These are phyloP conservation scores for Stephania cephalantha DNA, from an alignment of 164 flowering plant species.

Conservation along the genomic window DNA sequence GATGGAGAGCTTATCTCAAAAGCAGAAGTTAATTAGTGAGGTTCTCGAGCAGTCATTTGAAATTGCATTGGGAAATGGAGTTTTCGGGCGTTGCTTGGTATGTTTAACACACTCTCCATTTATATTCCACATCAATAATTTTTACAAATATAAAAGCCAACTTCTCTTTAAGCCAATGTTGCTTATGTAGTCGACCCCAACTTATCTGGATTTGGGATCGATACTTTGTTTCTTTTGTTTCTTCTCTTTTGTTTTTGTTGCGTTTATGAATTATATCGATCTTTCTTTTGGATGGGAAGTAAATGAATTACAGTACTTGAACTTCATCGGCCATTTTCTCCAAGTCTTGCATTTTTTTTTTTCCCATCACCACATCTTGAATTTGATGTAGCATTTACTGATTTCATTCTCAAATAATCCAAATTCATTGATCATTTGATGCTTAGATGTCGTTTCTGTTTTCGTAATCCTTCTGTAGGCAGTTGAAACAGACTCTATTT, in stretches of 20 bases:
- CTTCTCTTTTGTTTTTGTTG: background rate
- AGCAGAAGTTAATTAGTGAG: constrained; percentile 63
- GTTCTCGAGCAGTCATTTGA: constrained; percentile 60
- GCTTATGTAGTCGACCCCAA: too few relatives aligned
- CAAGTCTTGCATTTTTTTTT: background rate
- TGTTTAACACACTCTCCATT: background rate
- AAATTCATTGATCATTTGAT: background rate
- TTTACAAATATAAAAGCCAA: too few relatives aligned
- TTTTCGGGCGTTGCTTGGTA: constrained; percentile 76
- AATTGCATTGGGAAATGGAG: constrained; percentile 63
- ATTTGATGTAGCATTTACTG: too few relatives aligned
- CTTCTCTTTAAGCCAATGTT: too few relatives aligned
- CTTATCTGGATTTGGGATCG: too few relatives aligned
- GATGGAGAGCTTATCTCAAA: constrained; percentile 42
- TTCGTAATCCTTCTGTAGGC: constrained; percentile 36
- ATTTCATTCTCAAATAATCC: background rate
- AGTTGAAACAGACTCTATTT: constrained; percentile 65
- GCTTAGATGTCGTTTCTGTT: background rate
- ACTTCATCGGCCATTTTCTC: background rate
- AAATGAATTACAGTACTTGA: background rate
- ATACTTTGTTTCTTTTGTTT: too few relatives aligned
- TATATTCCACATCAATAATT: background rate
- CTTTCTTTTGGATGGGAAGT: background rate
- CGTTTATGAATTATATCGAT: background rate
- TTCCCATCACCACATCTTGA: background rate